Conservation (phyloP, 495 filamentous ascomycete genomes). For the Penicillium canescens region DNA sequence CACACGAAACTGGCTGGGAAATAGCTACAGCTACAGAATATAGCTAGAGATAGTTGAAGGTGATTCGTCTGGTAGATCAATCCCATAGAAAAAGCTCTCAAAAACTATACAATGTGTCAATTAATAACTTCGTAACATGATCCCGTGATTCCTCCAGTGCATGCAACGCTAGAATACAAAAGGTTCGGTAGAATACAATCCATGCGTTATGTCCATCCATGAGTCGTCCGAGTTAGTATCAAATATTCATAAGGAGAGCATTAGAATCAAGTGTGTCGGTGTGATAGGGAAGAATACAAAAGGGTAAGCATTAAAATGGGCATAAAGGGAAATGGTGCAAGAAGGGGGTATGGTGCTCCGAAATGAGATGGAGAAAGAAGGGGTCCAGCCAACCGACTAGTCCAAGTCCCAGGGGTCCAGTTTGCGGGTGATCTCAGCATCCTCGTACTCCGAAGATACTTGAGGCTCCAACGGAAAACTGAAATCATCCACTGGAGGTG, state of each 20-base stretch:
- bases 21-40: too few species aligned
- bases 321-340: conserved; percentile 2
- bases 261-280: conserved; percentile 5
- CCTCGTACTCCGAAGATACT: conserved; percentile 30
- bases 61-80: not conserved
- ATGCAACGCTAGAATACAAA: conserved; percentile 35
- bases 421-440: conserved; percentile 18
- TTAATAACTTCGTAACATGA: conserved; percentile 4
- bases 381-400: conserved; percentile 3
- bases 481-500: conserved; percentile 39
- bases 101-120: not conserved
- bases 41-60: not conserved
- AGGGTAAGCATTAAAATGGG: conserved; percentile 17
- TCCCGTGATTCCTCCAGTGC: not conserved
- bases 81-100: not conserved
- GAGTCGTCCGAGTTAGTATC: conserved; percentile 9
- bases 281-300: conserved; percentile 9
- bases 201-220: conserved; percentile 12
- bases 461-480: conserved; percentile 42
- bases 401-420: conserved; percentile 36
- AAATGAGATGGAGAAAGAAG: not conserved
- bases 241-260: conserved; percentile 18
- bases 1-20: too few species aligned
- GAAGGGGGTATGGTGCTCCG: not conserved
- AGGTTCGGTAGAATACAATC: conserved; percentile 14